phyloP scores from a whole-genome alignment of 176 grass and related monocot species.

The Triticum monococcum region DNA sequence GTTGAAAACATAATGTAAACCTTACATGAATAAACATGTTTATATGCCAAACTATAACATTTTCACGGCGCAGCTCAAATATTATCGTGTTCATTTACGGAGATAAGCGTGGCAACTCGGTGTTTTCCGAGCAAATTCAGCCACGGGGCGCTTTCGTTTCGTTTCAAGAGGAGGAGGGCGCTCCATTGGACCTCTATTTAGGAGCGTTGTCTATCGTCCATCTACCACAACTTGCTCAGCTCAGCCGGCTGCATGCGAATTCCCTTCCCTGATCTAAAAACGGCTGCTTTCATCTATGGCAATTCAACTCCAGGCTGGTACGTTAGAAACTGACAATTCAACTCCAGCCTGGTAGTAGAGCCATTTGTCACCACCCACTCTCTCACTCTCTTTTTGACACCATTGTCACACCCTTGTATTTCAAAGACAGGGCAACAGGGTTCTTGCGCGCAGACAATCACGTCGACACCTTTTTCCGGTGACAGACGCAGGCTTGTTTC shows the following conservation, averaged over 20 bases:
- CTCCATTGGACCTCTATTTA: background rate
- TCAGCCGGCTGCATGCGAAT: background rate
- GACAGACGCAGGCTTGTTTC: background rate
- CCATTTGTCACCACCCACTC: no score
- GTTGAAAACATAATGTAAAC: no score
- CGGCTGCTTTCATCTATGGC: no score
- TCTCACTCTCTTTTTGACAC: no score
- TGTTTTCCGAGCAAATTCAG: background rate
- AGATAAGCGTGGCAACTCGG: no score
- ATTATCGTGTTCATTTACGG: no score
- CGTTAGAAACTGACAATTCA: background rate
- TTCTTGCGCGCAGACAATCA: background rate
- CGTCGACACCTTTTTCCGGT: background rate
- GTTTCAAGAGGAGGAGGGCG: no score
- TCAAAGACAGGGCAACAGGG: background rate
- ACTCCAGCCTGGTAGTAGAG: background rate
- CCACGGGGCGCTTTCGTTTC: no score
- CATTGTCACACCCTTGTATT: background rate
- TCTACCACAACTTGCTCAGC: background rate
- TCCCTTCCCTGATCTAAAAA: background rate
- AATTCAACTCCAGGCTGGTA: background rate
- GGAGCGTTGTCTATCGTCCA: background rate
- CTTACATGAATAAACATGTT: no score
- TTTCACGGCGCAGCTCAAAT: no score
- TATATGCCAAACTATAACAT: no score